phyloP scores from a whole-genome alignment of 345 rosid genomes.

The Heritiera fomes region DNA sequence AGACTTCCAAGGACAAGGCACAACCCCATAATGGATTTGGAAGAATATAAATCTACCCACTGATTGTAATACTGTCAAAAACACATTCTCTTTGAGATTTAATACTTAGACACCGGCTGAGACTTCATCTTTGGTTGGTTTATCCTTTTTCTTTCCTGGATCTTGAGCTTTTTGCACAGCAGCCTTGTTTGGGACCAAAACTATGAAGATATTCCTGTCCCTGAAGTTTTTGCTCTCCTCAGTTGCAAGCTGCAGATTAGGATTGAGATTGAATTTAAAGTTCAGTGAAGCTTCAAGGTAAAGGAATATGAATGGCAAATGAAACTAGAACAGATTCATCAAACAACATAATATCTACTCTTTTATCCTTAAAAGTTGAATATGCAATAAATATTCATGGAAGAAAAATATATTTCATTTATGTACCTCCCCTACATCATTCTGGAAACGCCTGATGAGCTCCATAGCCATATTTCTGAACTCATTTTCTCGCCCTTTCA shows the following conservation, averaged over 20 bases:
- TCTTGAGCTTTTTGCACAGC: conserved; percentile 67
- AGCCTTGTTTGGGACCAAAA: conserved; percentile 83
- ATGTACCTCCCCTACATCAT: conserved; percentile 84
- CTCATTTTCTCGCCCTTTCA: conserved; percentile 93
- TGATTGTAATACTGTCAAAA: conserved; percentile 19
- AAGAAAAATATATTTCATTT: background rate
- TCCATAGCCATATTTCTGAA: conserved; percentile 87
- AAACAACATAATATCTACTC: background rate
- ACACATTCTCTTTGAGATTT: background rate
- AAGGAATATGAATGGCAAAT: conserved; percentile 2
- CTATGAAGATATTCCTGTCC: conserved; percentile 70
- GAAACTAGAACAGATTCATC: background rate
- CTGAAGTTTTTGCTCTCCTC: conserved; percentile 86
- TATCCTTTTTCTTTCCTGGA: conserved; percentile 64
- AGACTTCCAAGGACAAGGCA: conserved; percentile 14
- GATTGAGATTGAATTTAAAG: background rate
- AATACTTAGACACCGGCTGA: conserved; percentile 53
- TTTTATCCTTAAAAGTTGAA: background rate
- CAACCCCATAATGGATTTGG: background rate
- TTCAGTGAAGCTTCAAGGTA: background rate
- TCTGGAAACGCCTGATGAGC: conserved; percentile 81
- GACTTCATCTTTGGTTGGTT: conserved; percentile 51
- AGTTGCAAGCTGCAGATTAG: conserved; percentile 67
- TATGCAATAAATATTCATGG: conserved; percentile 4
- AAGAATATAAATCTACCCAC: conserved; percentile 22